These are phyloP conservation scores for Golubevia pallescens DNA, from an alignment of 1,284 basidiomycete species.

Conservation along the genomic window DNA sequence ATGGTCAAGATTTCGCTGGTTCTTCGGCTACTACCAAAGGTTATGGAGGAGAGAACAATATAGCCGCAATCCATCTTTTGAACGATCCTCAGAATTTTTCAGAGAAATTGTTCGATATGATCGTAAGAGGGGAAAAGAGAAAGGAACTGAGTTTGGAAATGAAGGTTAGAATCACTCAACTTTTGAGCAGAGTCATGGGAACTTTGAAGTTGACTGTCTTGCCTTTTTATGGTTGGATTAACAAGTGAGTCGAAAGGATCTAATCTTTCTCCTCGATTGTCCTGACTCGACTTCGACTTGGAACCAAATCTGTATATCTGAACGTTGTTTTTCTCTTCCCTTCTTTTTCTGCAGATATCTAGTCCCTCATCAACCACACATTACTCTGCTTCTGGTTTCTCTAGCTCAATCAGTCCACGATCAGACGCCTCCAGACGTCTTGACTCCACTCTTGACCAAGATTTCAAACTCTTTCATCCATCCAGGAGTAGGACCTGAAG, in stretches of 20 bases:
- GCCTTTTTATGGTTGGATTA: conserved; percentile 57
- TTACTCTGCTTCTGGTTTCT: conserved; percentile 91
- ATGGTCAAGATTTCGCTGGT: conserved; percentile 10
- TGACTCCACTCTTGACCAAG: conserved; percentile 88
- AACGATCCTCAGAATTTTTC: conserved; percentile 61
- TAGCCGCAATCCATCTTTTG: conserved; percentile 58
- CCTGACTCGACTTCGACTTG: not conserved
- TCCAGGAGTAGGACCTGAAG: conserved; percentile 92
- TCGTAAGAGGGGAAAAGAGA: conserved; percentile 46
- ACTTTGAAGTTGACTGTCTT: conserved; percentile 53
- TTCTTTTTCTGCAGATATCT: conserved; percentile 78
- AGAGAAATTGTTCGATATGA: conserved; percentile 58
- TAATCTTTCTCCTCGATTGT: not conserved
- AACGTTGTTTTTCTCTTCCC: not conserved
- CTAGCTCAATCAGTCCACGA: conserved; percentile 96
- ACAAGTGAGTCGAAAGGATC: conserved; percentile 25
- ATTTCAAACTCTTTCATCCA: conserved; percentile 95
- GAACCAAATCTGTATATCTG: not conserved
- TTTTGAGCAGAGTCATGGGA: conserved; percentile 58
- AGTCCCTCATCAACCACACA: conserved; percentile 87
- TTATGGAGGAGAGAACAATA: conserved; percentile 28
- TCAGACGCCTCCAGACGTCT: conserved; percentile 88
- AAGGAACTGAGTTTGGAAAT: conserved; percentile 37
- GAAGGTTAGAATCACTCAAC: conserved; percentile 62
- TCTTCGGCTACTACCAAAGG: conserved; percentile 12